Conservation (phyloP, 2,329 filamentous ascomycete species). For the Talaromyces piceae region DNA sequence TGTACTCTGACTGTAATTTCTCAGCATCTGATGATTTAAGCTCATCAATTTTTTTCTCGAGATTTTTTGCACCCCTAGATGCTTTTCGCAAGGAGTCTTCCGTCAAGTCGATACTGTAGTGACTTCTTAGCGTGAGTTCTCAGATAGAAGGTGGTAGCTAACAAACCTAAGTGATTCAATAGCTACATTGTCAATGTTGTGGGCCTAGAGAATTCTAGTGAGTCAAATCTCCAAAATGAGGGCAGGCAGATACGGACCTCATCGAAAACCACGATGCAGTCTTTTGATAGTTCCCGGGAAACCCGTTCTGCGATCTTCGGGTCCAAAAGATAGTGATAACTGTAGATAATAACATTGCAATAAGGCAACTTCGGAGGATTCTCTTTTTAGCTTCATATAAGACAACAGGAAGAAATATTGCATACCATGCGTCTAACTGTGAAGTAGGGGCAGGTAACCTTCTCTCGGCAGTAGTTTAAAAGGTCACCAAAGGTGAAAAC, state of each 20-base stretch:
- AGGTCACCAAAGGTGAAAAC: conserved; percentile 94
- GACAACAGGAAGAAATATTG: not conserved
- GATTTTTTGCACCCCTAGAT: conserved; percentile 78
- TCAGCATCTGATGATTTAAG: conserved; percentile 95
- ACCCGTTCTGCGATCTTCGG: conserved; percentile 96
- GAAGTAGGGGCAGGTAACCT: conserved; percentile 94
- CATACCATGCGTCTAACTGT: conserved; percentile 84
- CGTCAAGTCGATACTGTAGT: conserved; percentile 85
- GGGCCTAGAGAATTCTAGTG: conserved; percentile 44
- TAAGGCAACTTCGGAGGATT: conserved; percentile 68
- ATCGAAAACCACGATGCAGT: conserved; percentile 97
- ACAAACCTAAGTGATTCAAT: conserved; percentile 63
- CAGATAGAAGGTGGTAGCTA: not conserved
- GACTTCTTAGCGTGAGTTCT: not conserved
- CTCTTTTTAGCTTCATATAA: not conserved
- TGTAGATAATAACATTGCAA: conserved; percentile 99
- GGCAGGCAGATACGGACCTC: conserved; percentile 41
- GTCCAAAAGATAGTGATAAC: conserved; percentile 95
- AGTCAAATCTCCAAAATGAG: not conserved
- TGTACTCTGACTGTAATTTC: conserved; percentile 90
- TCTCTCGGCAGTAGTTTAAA: conserved; percentile 69
- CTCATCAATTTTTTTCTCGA: conserved; percentile 83
- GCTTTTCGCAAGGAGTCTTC: conserved; percentile 91
- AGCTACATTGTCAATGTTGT: conserved; percentile 99
- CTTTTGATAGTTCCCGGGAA: conserved; percentile 91